Percentiles rank a stretch among this genome's conserved stretches.
These are phyloP conservation scores for Lasiosphaeria miniovina DNA, from an alignment of 495 filamentous ascomycete genomes.

Conservation along the genomic window DNA sequence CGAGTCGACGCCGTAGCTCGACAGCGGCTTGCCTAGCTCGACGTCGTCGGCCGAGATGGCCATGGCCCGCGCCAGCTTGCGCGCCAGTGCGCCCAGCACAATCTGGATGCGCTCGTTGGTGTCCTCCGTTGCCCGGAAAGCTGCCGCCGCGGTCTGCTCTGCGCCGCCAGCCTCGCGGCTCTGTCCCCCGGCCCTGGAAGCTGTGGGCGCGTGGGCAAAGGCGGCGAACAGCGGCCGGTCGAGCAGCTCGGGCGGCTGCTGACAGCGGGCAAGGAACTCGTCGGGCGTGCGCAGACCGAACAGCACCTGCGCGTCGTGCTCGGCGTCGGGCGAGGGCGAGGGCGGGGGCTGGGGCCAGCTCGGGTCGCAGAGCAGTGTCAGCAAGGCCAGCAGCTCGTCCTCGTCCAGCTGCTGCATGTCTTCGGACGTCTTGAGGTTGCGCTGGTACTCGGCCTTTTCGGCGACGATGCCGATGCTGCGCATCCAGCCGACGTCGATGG, in stretches of 20 bases:
- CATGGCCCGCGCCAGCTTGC: conserved; percentile 36
- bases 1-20: conserved; percentile 53
- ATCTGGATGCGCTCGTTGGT: conserved; percentile 27
- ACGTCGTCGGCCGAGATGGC: conserved; percentile 35
- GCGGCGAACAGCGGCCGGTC: conserved; percentile 24
- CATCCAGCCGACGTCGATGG: conserved; percentile 48
- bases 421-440: conserved; percentile 18
- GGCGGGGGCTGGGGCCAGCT: conserved; percentile 18
- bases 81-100: conserved; percentile 29
- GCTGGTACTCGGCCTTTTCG: conserved; percentile 25
- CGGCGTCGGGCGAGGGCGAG: conserved; percentile 13
- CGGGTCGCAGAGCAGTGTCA: conserved; percentile 26
- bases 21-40: conserved; percentile 36
- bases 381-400: conserved; percentile 31
- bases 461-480: conserved; percentile 35
- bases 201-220: conserved; percentile 16
- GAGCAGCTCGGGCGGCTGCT: conserved; percentile 19
- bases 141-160: neutral
- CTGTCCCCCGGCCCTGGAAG: neutral
- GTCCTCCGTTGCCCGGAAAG: conserved; percentile 25
- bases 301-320: conserved; percentile 22
- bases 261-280: conserved; percentile 20
- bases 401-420: conserved; percentile 30
- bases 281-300: neutral
- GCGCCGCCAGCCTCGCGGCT: neutral